phyloP scores from a whole-genome alignment of 148 eudicot genomes.

The Rhododendron simsii region DNA sequence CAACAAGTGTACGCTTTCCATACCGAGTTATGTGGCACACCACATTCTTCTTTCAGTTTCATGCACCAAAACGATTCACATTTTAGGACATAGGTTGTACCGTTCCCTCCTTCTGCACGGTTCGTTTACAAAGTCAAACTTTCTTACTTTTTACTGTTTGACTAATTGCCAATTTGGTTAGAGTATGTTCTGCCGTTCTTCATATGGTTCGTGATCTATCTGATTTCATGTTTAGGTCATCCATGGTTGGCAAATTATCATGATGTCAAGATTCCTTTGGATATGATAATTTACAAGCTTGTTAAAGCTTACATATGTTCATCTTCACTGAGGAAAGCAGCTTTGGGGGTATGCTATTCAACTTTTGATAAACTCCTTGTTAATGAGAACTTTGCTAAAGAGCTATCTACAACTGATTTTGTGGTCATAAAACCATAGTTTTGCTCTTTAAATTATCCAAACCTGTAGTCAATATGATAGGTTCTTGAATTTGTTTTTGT shows the following conservation, averaged over 20 bases:
- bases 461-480: neutral
- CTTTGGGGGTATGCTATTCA: constrained; percentile 69
- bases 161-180: neutral
- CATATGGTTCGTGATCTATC: neutral
- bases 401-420: neutral
- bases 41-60: neutral
- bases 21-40: neutral
- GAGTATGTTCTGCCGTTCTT: constrained; percentile 10
- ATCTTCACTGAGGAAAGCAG: constrained; percentile 79
- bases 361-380: neutral
- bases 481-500: neutral
- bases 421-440: neutral
- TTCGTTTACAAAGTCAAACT: neutral
- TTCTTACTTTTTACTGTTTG: neutral
- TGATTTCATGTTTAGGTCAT: constrained; percentile 60
- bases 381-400: neutral
- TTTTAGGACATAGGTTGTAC: neutral
- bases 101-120: neutral
- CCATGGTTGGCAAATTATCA: constrained; percentile 78
- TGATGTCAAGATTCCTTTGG: constrained; percentile 75
- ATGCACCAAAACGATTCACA: neutral
- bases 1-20: neutral
- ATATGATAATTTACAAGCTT: constrained; percentile 77
- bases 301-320: constrained; percentile 85
- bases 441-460: neutral